phyloP scores from a whole-genome alignment of 2,329 filamentous ascomycete species.

The Emmonsiellopsis sp. region DNA sequence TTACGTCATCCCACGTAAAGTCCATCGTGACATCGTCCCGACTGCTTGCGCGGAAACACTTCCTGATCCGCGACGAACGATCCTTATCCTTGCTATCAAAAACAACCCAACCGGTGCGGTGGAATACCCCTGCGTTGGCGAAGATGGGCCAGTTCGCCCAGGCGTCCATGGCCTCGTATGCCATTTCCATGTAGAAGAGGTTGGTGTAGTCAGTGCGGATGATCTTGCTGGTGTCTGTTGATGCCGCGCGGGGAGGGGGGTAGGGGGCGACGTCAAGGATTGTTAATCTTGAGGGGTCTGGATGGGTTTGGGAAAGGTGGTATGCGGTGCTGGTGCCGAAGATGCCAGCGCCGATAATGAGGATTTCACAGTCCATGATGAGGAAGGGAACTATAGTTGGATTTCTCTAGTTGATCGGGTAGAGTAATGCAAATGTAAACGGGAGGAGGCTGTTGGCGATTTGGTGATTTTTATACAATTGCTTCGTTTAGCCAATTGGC shows the following conservation, averaged over 20 bases:
- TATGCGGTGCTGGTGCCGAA: slow-evolving; percentile 46
- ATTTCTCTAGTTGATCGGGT: neutral
- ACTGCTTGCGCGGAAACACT: slow-evolving; percentile 43
- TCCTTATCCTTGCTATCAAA: slow-evolving; percentile 41
- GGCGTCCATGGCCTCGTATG: slow-evolving; percentile 54
- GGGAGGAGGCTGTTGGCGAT: neutral
- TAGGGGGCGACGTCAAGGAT: slow-evolving; percentile 49
- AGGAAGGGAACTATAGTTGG: neutral
- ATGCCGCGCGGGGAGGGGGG: slow-evolving; percentile 47
- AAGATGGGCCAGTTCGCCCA: slow-evolving; percentile 51
- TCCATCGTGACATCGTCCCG: slow-evolving; percentile 30
- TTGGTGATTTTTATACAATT: too few species aligned
- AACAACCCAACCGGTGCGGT: slow-evolving; percentile 52
- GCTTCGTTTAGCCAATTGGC: too few species aligned
- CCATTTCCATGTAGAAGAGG: slow-evolving; percentile 53
- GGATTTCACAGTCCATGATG: slow-evolving; percentile 16
- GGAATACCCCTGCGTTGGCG: slow-evolving; percentile 42
- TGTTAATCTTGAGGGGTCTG: slow-evolving; percentile 39
- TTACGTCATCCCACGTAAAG: slow-evolving; percentile 35
- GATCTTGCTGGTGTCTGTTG: slow-evolving; percentile 66
- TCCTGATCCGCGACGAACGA: slow-evolving; percentile 43
- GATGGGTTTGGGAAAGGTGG: slow-evolving; percentile 37
- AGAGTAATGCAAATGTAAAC: neutral
- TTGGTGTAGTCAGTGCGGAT: slow-evolving; percentile 61
- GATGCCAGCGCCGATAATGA: slow-evolving; percentile 43